phyloP scores from a whole-genome alignment of 2,329 filamentous ascomycete genomes.

The Chaetomium sp. region DNA sequence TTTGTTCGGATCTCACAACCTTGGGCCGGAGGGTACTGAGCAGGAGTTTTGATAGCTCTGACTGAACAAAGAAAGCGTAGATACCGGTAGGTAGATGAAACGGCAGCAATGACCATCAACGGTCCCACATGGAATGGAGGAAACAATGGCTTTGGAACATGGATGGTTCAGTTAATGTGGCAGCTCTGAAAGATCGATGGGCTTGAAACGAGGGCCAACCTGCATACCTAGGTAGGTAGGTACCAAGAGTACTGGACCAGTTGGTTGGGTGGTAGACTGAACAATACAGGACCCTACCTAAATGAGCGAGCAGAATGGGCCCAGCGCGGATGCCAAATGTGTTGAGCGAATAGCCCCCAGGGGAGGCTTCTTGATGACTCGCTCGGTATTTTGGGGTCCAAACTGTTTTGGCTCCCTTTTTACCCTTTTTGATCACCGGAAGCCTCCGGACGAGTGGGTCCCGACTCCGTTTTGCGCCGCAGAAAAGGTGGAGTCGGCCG shows the following conservation, averaged over 20 bases:
- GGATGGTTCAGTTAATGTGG: neutral
- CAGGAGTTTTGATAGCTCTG: neutral
- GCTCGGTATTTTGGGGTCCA: neutral
- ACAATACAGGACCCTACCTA: neutral
- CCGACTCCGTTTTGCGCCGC: conserved; percentile 19
- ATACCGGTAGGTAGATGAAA: too few species aligned
- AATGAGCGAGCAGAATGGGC: too few species aligned
- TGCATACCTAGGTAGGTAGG: too few species aligned
- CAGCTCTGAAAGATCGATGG: neutral
- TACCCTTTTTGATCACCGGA: neutral
- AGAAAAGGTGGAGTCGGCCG: conserved; percentile 18
- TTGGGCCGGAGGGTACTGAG: neutral
- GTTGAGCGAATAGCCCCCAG: neutral
- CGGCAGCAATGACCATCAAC: neutral
- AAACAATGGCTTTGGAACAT: neutral
- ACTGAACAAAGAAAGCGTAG: neutral
- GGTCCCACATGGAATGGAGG: neutral
- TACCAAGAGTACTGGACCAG: neutral
- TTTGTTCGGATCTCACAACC: neutral
- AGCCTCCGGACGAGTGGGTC: conserved; percentile 9
- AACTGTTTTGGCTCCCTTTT: neutral
- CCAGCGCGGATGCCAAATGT: too few species aligned
- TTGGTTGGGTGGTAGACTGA: neutral
- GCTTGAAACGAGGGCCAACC: neutral
- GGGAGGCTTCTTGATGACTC: neutral